Evolutionary conservation across 169 alveolate genomes (phyloP).

Genomic region (Plasmodium cynomolgi): DNA sequence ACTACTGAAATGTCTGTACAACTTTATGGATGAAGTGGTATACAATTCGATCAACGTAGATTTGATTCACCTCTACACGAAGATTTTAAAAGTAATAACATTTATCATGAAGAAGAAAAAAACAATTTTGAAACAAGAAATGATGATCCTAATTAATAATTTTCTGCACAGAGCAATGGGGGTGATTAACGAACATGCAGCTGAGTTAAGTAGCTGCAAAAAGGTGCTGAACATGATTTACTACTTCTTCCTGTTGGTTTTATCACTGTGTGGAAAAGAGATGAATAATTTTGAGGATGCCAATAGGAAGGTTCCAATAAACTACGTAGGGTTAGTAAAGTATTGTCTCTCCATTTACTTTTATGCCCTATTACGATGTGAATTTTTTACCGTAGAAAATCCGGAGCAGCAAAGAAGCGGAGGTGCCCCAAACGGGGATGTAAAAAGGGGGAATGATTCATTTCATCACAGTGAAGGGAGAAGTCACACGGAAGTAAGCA

Average conservation of each 20-base stretch:
- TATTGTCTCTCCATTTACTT: conserved; percentile 26
- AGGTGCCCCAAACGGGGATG: background rate
- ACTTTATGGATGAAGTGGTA: conserved; percentile 51
- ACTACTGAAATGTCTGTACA: conserved; percentile 31
- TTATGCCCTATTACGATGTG: background rate
- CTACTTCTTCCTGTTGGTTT: conserved; percentile 24
- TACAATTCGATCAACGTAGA: conserved; percentile 39
- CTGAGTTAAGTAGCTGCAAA: background rate
- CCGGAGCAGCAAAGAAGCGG: background rate
- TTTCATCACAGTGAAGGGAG: background rate
- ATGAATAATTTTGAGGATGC: background rate
- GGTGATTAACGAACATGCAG: conserved; percentile 28
- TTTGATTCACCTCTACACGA: conserved; percentile 29
- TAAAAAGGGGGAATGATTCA: background rate
- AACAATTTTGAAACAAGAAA: conserved; percentile 2
- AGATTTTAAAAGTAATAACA: conserved; percentile 40
- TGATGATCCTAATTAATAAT: conserved; percentile 36
- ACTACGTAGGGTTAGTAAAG: background rate
- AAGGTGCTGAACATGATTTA: conserved; percentile 20
- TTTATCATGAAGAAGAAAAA: conserved; percentile 28
- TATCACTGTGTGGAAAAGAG: conserved; percentile 17
- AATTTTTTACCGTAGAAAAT: conserved; percentile 20
- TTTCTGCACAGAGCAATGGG: conserved; percentile 21
- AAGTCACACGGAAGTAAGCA: background rate
- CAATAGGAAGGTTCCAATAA: conserved; percentile 19